Conservation (phyloP, 106 monocot species). For the Narthecium ossifragum region DNA sequence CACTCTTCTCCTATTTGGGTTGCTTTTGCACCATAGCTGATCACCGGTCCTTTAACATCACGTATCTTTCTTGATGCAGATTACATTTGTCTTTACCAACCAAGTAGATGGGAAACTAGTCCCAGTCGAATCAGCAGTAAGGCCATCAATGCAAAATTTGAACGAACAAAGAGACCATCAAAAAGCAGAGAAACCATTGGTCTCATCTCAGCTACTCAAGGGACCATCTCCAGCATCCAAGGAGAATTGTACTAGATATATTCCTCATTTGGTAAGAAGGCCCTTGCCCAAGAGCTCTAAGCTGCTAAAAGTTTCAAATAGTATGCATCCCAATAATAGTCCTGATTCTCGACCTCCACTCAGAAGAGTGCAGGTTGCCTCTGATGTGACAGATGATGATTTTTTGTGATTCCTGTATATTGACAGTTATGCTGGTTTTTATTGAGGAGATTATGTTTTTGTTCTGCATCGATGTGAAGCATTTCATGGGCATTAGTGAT, state of each 20-base stretch:
- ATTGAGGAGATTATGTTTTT: no score
- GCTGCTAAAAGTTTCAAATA: slow-evolving; percentile 18
- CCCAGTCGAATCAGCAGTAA: slow-evolving; percentile 62
- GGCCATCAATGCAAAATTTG: slow-evolving; percentile 8
- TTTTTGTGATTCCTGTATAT: no score
- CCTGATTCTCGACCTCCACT: slow-evolving; percentile 17
- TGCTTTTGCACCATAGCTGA: no score
- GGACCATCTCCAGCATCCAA: background rate
- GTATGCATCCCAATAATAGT: slow-evolving; percentile 12
- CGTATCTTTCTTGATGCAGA: slow-evolving; percentile 37
- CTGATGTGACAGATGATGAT: slow-evolving; percentile 52
- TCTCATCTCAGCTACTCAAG: background rate
- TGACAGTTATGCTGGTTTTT: no score
- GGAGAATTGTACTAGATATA: slow-evolving; percentile 8
- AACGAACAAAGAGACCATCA: background rate
- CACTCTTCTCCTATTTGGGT: no score
- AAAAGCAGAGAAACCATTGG: slow-evolving; percentile 4
- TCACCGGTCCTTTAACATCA: background rate
- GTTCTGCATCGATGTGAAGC: no score
- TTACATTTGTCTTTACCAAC: slow-evolving; percentile 92
- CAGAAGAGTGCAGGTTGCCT: slow-evolving; percentile 17
- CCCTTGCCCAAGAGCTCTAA: slow-evolving; percentile 15
- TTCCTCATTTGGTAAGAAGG: slow-evolving; percentile 4
- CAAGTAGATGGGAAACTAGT: slow-evolving; percentile 95
- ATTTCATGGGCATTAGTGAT: no score